Evolutionary conservation across 2,329 filamentous ascomycete genomes (phyloP), one percentile per base, ranked within the genome.

Genomic region (Colletotrichum neosansevieriae): DNA sequence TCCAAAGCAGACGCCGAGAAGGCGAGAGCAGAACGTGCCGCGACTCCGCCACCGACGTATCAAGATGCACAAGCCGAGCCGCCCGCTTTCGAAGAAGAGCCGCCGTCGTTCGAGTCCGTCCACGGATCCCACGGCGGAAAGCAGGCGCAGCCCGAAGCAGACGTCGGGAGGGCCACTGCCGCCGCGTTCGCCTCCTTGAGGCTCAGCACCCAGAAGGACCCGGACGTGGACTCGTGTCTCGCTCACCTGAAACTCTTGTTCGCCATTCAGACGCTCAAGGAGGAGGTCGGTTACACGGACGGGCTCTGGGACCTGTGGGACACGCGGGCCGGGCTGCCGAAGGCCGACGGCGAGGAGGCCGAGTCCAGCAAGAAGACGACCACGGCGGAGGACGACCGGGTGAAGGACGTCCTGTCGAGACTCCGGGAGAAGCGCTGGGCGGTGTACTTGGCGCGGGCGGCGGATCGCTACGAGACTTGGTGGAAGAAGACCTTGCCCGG

Each of bases 391-490:
- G 73, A 74, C 15, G 73, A 77, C n/a, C 75, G 79, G 7, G 77
- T 79, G 1, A 74, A 80, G n/a, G 76, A 76, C 2, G 6, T 60
- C 9, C 78, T 89, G 13, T 84, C 85, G 60, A 82, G 83, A 57
- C 79, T 92, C 34, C 83, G 88, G 13, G 91, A 94, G 79, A 93
- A 93, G 80, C 82, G 92, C 75, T 94, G 92, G 92, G 86, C 87
- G 0, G 75, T 94, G 10, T 89, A 29, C 75, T 84, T 93, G 5
- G 85, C 89, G 1, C 84, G 89, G 56, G 92, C 92, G 1, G 91
- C 89, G 0, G 86, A 90, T 56, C 84, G 92, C 6, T 94, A 93
- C 73, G 83, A 88, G 68, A 76, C 76, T 1, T 94, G 92, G 92
- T 92, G 89, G 86, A 74, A 81, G 1, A 75, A 81, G 1, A 75